Percentiles rank a stretch among this genome's conserved stretches.
Conservation (phyloP, 192 early-diverging fungal species). For the Tieghemiomyces parasiticus region DNA sequence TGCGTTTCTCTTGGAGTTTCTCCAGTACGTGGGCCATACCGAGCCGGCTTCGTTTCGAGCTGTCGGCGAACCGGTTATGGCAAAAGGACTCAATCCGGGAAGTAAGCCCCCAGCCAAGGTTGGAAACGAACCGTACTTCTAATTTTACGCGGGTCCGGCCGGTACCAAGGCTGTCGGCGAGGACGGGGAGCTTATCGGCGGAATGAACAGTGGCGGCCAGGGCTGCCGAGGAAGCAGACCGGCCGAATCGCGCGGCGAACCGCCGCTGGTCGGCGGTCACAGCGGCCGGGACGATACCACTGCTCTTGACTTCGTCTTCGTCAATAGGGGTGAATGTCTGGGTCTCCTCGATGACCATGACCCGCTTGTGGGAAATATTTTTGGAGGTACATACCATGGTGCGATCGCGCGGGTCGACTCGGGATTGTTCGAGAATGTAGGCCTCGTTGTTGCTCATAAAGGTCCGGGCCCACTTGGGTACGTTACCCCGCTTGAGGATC, state of each 20-base stretch:
- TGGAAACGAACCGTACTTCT: slow-evolving; percentile 76
- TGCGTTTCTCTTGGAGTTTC: slow-evolving; percentile 30
- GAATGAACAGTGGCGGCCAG: too few relatives aligned
- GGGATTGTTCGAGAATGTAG: slow-evolving; percentile 82
- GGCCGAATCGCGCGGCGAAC: too few relatives aligned
- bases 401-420: slow-evolving; percentile 56
- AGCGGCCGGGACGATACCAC: too few relatives aligned
- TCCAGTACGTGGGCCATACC: slow-evolving; percentile 37
- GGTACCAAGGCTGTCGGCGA: slow-evolving; percentile 28
- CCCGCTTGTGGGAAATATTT: slow-evolving; percentile 85
- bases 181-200: too few relatives aligned
- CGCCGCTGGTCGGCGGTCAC: too few relatives aligned
- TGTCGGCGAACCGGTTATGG: slow-evolving; percentile 67
- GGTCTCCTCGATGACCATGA: slow-evolving; percentile 86
- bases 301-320: too few relatives aligned
- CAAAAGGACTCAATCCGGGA: slow-evolving; percentile 80
- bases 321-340: slow-evolving; percentile 62
- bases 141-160: slow-evolving; percentile 58
- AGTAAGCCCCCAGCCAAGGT: slow-evolving; percentile 72
- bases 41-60: slow-evolving; percentile 28
- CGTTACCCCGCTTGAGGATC: slow-evolving; percentile 71
- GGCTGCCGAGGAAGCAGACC: too few relatives aligned
- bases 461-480: slow-evolving; percentile 76
- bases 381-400: slow-evolving; percentile 71
- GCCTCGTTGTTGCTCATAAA: slow-evolving; percentile 72